Evolutionary conservation across 2,329 filamentous ascomycete genomes (phyloP).

Genomic region (Paracoccidioides lutzii): DNA sequence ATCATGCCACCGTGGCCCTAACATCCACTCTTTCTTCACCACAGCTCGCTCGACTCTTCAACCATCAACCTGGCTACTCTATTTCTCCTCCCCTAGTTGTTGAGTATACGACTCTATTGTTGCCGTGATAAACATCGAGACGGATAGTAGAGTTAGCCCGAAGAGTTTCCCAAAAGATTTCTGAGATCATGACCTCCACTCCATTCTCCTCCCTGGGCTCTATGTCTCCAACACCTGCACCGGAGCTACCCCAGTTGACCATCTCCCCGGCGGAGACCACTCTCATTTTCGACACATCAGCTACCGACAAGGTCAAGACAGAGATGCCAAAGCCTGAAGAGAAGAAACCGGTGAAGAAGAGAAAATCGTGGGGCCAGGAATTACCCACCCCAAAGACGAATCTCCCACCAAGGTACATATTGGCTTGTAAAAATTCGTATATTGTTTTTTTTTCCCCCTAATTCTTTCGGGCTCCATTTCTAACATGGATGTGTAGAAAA

Average conservation of each 20-base stretch:
- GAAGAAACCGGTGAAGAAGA: slow-evolving; percentile 76
- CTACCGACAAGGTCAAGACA: slow-evolving; percentile 15
- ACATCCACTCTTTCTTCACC: slow-evolving; percentile 8
- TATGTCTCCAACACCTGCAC: slow-evolving; percentile 19
- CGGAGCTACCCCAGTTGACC: slow-evolving; percentile 26
- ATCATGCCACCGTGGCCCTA: slow-evolving; percentile 28
- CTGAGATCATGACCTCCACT: slow-evolving; percentile 18
- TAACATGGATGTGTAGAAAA: slow-evolving; percentile 46
- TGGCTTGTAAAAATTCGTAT: background rate
- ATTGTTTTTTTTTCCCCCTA: too few relatives aligned
- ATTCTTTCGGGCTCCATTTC: background rate
- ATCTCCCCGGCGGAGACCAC: slow-evolving; percentile 32
- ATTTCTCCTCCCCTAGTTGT: background rate
- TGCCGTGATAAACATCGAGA: background rate
- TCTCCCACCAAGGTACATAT: slow-evolving; percentile 64
- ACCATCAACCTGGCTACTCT: background rate
- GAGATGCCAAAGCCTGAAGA: slow-evolving; percentile 30
- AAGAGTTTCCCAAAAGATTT: background rate
- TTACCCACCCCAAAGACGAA: slow-evolving; percentile 94
- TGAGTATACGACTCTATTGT: background rate
- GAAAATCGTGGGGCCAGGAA: slow-evolving; percentile 97
- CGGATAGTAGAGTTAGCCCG: background rate
- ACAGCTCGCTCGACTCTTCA: slow-evolving; percentile 4
- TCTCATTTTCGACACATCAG: slow-evolving; percentile 16
- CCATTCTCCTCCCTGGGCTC: slow-evolving; percentile 22